Evolutionary conservation across 2,329 filamentous ascomycete genomes (phyloP), one percentile per base, ranked within the genome.

Genomic region (Beauveria medogensis): DNA sequence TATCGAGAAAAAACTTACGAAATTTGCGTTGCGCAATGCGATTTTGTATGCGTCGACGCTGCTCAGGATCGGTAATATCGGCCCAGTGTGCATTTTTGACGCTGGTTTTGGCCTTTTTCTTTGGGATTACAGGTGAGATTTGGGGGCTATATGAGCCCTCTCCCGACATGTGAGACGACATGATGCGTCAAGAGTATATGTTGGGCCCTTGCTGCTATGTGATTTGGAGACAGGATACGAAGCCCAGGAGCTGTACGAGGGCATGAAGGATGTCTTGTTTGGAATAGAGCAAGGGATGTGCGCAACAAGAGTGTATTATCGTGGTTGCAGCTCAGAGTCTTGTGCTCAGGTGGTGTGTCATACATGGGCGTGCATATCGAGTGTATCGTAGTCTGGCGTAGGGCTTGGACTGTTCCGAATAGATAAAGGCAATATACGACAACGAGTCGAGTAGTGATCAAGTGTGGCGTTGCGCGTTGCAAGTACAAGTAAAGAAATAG

Each of bases 1-100:
- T 14, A 20, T 28, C 18, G 5, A 46, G 6, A 16, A 16, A 67
- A 22, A 22, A 22, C 86, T 69, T 80, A 91, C 89, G 81, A 66
- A 90, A 91, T 67, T 90, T 90, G 65, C 88, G 80, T 68, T 91
- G 89, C 2, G 88, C 88, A 63, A 91, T 82, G 59, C 87, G 82
- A 70, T 92, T 92, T 71, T 92, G 89, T 55, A 91, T 88, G 63
- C 87, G 85, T 64, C 89, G 79, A 69, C 89, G 80, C 74, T 90
- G 86, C 63, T 85, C 85, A 0, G 87, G 86, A 66, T 91, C 87
- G 7, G 82, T 82, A 48, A 91, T 80, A 0, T 86, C 81, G 30
- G 82, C 79, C 89, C 89, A 92, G 73, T 90, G 84, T 64, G 88
- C 80, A 3, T 75, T 75, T 64, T 79, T 81, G 24, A 71, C 54